Evolutionary conservation across 352 stramenopile genomes (phyloP).

Genomic region (Hyaloperonospora brassicae): DNA sequence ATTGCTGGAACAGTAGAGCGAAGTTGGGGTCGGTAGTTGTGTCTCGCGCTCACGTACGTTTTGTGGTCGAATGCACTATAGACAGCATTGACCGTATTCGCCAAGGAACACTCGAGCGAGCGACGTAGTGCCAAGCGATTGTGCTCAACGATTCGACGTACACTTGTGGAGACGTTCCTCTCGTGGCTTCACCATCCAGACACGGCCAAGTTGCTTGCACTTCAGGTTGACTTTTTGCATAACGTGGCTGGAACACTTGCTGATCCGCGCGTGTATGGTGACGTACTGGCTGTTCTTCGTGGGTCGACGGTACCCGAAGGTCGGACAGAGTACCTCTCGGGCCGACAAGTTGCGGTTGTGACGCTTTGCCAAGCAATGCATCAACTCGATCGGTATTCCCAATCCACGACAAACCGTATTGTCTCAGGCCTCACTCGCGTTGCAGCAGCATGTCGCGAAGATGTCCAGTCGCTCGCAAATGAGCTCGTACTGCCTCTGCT

Average conservation of each 20-base stretch:
- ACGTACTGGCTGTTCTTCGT: conserved; percentile 41
- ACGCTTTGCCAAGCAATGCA: conserved; percentile 41
- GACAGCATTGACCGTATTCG: conserved; percentile 17
- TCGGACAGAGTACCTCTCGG: conserved; percentile 20
- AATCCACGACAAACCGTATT: conserved; percentile 55
- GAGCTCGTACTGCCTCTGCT: conserved; percentile 41
- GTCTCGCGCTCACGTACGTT: background rate
- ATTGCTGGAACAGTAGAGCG: background rate
- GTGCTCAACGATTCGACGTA: conserved; percentile 51
- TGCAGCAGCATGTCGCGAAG: conserved; percentile 31
- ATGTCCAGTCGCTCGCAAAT: conserved; percentile 37
- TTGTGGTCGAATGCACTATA: conserved; percentile 2
- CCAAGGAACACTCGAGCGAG: conserved; percentile 28
- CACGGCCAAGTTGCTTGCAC: conserved; percentile 19
- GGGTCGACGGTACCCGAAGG: conserved; percentile 23
- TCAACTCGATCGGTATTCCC: conserved; percentile 68
- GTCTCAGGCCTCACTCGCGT: conserved; percentile 45
- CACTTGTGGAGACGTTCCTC: conserved; percentile 56
- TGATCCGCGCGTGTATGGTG: conserved; percentile 61
- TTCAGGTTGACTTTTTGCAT: conserved; percentile 41
- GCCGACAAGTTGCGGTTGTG: conserved; percentile 25
- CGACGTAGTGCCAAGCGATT: conserved; percentile 36
- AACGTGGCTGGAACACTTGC: conserved; percentile 56
- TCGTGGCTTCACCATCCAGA: conserved; percentile 55
- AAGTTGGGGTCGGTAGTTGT: background rate